Percentiles rank a stretch among this genome's conserved stretches.
Evolutionary conservation across 1,139 yeast genomes (phyloP).

Genomic region (Candida sanyaensis): DNA sequence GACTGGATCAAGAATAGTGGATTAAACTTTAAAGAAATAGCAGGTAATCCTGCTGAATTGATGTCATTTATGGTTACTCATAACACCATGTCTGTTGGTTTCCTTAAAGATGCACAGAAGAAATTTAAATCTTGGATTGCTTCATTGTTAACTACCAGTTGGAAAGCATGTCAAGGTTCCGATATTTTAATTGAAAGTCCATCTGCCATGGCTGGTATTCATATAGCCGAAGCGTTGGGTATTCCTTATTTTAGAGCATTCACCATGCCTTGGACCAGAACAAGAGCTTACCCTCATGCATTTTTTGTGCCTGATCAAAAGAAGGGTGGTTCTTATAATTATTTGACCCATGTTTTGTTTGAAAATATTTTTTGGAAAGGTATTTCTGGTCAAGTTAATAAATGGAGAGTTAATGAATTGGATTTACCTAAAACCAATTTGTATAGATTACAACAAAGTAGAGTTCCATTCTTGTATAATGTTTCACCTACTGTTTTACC

Average conservation of each 20-base stretch:
- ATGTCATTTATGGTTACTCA: constrained; percentile 93
- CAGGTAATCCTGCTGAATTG: constrained; percentile 91
- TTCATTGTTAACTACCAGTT: constrained; percentile 67
- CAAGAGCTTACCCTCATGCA: constrained; percentile 95
- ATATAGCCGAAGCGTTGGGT: constrained; percentile 85
- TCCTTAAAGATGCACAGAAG: constrained; percentile 77
- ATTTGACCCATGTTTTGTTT: constrained; percentile 87
- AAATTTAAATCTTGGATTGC: constrained; percentile 81
- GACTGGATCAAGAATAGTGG: constrained; percentile 73
- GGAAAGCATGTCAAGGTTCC: constrained; percentile 84
- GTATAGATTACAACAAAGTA: constrained; percentile 68
- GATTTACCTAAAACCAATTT: constrained; percentile 69
- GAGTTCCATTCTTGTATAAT: constrained; percentile 86
- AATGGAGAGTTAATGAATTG: constrained; percentile 76
- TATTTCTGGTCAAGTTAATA: constrained; percentile 82
- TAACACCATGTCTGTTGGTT: constrained; percentile 82
- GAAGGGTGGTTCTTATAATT: constrained; percentile 89
- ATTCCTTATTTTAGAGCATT: constrained; percentile 94
- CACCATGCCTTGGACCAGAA: constrained; percentile 98
- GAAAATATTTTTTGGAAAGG: constrained; percentile 96
- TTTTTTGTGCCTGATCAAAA: constrained; percentile 93
- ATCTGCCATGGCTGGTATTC: constrained; percentile 93
- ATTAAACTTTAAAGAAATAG: constrained; percentile 69
- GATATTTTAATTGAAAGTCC: constrained; percentile 92
- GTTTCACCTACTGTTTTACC: constrained; percentile 87